Base-by-base conservation (phyloP, 1,139 yeast species). In the Kurtzmaniella natalensis region DNA sequence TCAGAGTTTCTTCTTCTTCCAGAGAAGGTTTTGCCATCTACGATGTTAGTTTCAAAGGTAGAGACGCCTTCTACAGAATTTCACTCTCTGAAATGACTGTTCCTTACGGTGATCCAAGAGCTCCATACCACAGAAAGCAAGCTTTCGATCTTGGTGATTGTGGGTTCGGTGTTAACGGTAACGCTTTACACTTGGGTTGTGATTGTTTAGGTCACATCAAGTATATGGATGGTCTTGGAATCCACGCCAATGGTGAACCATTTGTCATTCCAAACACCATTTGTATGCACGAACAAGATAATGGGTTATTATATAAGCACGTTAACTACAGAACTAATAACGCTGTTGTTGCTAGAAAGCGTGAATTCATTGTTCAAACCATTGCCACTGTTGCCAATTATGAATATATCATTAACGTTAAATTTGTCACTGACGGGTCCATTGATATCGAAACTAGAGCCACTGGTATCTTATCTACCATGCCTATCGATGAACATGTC, bases 91-190 rank as follows among this genome's bases (percentile, higher is more conserved):
- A 86, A 63, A 86, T 86, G 95, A 83, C 94, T 25, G 95, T 86
- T 42, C 95, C 95, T 21, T 86, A 86, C 54, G 94, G 89, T 53
- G 94, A 84, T 56, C 94, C 94, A 47, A 76, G 94, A 60, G 84
- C 87, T 40, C 95, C 95, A 43, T 79, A 77, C 64, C 94, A 85
- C 65, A 78, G 95, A 70, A 86, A 86, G 66, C 94, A 84, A 70
- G 95, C 95, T 20, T 86, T 86, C 51, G 95, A 86, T 60, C 72
- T 86, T 53, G 95, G 95, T 57, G 95, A 86, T 59, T 79, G 87
- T 66, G 95, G 95, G 18, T 87, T 86, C 47, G 95, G 95, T 56
- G 74, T 70, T 44, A 76, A 75, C 46, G 94, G 87, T 50, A 84
- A 86, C 64, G 75, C 75, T 41, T 74, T 86, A 53, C 69, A 64